Base-by-base conservation (phyloP, 2,329 filamentous ascomycete genomes). In the Diplocarpon mali region DNA sequence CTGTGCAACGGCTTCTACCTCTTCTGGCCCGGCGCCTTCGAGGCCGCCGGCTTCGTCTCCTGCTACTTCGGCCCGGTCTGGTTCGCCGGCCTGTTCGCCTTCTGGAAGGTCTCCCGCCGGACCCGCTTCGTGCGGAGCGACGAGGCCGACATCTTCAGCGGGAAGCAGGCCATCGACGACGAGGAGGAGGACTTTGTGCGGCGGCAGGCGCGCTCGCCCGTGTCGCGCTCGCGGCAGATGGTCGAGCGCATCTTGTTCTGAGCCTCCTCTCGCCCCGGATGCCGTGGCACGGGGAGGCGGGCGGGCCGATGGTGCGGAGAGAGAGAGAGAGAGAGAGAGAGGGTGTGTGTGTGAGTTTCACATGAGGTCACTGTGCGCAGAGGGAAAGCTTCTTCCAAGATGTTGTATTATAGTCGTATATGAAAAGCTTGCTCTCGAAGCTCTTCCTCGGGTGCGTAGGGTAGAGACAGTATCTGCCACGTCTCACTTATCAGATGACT, bases 1-100 rank as follows among this genome's bases (percentile, higher is more conserved):
- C 50, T 78, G 17, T 75, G 77, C 44, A 70, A 77, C 36, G 73
- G 76, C 13, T 77, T 75, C 45, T 68, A 75, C 47, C 63, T 69
- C 16, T 76, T 79, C 50, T 64, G 67, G 47, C 72, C 72, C 6
- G 75, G 68, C 52, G 67, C 60, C 32, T 52, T 46, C n/a, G 32
- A 37, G n/a, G 62, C 65, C 0, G 63, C 69, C 9, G 64, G 65
- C 35, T 76, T 76, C 58, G 52, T 77, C 41, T 71, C 72, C 2
- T 65, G 65, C 13, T 77, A 77, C 59, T 73, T 76, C 54, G 70
- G 66, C 8, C 62, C 76, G 27, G 67, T 68, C 4, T 75, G 74
- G 53, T 72, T 71, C 42, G 54, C 70, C 31, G 38, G 68, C 5
- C 65, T 87, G 9, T 88, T 31, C 13, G 42, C 27, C 4, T 38